phyloP scores from a whole-genome alignment of 129 eudicot genomes.

The Tagetes patula region DNA sequence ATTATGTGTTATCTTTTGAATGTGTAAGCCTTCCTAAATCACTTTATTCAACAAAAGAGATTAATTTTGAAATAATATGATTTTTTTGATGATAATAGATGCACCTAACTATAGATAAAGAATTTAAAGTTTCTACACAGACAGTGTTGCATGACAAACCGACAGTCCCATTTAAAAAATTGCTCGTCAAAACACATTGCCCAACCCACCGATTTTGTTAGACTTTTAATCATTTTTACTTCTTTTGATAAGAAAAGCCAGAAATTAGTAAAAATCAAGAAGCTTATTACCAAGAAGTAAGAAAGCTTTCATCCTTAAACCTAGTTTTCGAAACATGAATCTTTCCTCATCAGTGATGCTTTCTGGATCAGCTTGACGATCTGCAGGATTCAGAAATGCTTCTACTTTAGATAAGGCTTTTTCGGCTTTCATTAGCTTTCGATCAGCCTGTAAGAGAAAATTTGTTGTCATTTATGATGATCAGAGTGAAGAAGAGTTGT shows the following conservation, averaged over 20 bases:
- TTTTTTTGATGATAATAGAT: background rate
- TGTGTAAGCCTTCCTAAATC: background rate
- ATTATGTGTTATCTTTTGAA: background rate
- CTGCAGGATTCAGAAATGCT: slow-evolving; percentile 69
- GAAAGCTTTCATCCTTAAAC: slow-evolving; percentile 95
- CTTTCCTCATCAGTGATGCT: slow-evolving; percentile 87
- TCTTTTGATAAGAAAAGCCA: background rate
- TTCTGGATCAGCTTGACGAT: slow-evolving; percentile 57
- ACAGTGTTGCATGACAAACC: background rate
- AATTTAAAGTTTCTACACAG: background rate
- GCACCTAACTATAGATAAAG: background rate
- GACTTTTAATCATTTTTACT: background rate
- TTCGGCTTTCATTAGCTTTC: slow-evolving; percentile 72
- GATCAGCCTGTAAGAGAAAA: slow-evolving; percentile 53
- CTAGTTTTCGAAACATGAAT: slow-evolving; percentile 90
- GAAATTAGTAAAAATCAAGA: background rate
- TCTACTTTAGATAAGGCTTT: slow-evolving; percentile 76
- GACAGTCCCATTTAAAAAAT: background rate
- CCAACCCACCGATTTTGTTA: background rate
- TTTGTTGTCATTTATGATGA: slow-evolving; percentile 4
- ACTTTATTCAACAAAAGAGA: background rate
- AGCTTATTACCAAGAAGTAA: slow-evolving; percentile 74
- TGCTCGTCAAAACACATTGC: background rate
- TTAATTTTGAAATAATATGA: background rate
- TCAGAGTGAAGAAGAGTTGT: background rate